Percentiles rank a stretch among this genome's conserved stretches.
phyloP scores from a whole-genome alignment of 768 basidiomycete genomes.

The Kwoniella pini region DNA sequence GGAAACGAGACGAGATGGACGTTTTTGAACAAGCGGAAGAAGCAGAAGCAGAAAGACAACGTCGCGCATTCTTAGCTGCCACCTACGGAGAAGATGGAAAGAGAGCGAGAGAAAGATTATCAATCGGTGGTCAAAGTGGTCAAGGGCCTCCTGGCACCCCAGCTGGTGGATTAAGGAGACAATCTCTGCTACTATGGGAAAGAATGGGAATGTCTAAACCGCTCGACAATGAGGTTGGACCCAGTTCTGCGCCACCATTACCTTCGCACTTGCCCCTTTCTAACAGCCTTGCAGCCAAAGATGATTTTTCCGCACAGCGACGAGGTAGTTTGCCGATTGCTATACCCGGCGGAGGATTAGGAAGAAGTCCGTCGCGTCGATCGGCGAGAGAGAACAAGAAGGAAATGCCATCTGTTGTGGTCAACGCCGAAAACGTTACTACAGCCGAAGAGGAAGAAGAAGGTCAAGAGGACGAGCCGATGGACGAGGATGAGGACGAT shows the following conservation, averaged over 20 bases:
- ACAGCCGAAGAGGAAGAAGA: conserved; percentile 27
- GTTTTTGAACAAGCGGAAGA: conserved; percentile 44
- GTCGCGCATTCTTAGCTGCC: conserved; percentile 47
- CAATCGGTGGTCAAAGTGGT: conserved; percentile 30
- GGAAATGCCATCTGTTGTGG: conserved; percentile 20
- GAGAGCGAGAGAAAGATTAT: conserved; percentile 41
- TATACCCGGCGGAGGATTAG: conserved; percentile 41
- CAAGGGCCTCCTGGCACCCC: conserved; percentile 17
- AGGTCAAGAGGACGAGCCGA: conserved; percentile 1
- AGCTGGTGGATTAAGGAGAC: conserved; percentile 27
- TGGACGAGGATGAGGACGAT: conserved; percentile 6
- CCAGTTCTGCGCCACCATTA: conserved; percentile 24
- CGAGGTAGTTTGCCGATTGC: conserved; percentile 51
- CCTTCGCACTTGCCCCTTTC: background rate
- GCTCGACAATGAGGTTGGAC: conserved; percentile 15
- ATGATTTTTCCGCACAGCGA: conserved; percentile 19
- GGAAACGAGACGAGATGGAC: conserved; percentile 24
- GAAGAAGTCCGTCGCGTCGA: conserved; percentile 29
- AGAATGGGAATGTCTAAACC: conserved; percentile 27
- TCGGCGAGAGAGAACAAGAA: conserved; percentile 23
- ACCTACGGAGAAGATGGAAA: conserved; percentile 46
- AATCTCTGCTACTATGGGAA: conserved; percentile 47
- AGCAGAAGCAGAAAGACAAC: conserved; percentile 51
- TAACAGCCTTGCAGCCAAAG: background rate
- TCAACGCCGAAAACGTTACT: conserved; percentile 4